A percentile compares a stretch with the other conserved stretches of the same genome.
phyloP scores from a whole-genome alignment of 805 yeast genomes.

The Kuraishia floccosa region DNA sequence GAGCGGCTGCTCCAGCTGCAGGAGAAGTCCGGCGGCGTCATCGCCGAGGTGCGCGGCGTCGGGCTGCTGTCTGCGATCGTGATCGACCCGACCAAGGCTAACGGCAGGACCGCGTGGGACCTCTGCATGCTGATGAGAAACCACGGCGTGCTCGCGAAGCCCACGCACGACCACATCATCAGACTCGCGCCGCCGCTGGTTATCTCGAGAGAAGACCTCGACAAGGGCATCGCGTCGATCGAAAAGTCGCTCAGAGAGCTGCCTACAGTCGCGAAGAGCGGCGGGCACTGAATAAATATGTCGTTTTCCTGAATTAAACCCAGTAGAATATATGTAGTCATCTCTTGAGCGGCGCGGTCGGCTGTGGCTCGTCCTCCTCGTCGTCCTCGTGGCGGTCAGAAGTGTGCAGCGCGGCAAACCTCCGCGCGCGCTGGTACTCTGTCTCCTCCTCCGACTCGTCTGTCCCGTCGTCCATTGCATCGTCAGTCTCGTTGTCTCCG shows the following conservation, averaged over 20 bases:
- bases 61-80: constrained; percentile 89
- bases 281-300: constrained; percentile 23
- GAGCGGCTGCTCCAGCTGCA: constrained; percentile 43
- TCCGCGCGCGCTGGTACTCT: constrained; percentile 15
- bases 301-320: background rate
- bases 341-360: too few relatives aligned
- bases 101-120: constrained; percentile 95
- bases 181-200: constrained; percentile 95
- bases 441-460: constrained; percentile 10
- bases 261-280: constrained; percentile 39
- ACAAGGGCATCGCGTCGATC: constrained; percentile 72
- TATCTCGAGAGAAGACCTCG: constrained; percentile 76
- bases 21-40: constrained; percentile 38
- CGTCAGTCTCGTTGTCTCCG: constrained; percentile 12
- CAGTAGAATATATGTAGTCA: background rate
- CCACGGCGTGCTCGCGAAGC: constrained; percentile 86
- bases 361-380: constrained; percentile 18
- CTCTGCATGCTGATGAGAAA: constrained; percentile 83
- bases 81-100: constrained; percentile 71
- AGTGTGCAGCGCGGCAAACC: constrained; percentile 15
- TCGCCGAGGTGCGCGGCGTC: constrained; percentile 63
- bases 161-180: constrained; percentile 92
- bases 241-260: constrained; percentile 42
- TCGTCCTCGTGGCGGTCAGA: constrained; percentile 21
- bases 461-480: constrained; percentile 10